Percentiles rank a stretch among this genome's conserved stretches.
Conservation (phyloP, 2,329 filamentous ascomycete species). For the Colletotrichum horii region DNA sequence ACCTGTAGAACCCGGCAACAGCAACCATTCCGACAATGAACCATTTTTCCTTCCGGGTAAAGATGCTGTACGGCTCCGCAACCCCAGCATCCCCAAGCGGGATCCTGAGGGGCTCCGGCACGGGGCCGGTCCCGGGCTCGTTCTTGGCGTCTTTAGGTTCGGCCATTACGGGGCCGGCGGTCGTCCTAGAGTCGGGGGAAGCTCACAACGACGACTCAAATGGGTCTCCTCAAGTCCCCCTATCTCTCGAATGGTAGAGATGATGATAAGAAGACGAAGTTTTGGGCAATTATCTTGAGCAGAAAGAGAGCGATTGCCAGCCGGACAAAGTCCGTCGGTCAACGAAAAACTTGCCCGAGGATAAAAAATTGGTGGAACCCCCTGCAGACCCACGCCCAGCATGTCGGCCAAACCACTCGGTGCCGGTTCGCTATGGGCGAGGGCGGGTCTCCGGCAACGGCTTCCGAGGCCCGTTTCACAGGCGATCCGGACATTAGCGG, state of each 20-base stretch:
- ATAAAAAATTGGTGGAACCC: background rate
- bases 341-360: background rate
- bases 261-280: background rate
- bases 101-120: slow-evolving; percentile 2
- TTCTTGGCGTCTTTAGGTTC: background rate
- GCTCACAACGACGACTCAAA: background rate
- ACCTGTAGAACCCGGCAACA: slow-evolving; percentile 29
- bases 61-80: slow-evolving; percentile 26
- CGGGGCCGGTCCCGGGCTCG: background rate
- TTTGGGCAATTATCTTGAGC: background rate
- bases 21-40: slow-evolving; percentile 29
- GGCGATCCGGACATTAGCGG: background rate
- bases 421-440: slow-evolving; percentile 1
- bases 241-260: background rate
- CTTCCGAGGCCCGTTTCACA: background rate
- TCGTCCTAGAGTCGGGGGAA: background rate
- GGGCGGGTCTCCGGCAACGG: background rate
- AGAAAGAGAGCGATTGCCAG: background rate
- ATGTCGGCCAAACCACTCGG: background rate
- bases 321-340: background rate
- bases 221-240: background rate
- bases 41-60: slow-evolving; percentile 30
- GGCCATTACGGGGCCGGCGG: background rate
- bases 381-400: background rate
- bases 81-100: background rate